Evolutionary conservation across 805 yeast genomes (phyloP).

Genomic region (Grigorovia jiainica): DNA sequence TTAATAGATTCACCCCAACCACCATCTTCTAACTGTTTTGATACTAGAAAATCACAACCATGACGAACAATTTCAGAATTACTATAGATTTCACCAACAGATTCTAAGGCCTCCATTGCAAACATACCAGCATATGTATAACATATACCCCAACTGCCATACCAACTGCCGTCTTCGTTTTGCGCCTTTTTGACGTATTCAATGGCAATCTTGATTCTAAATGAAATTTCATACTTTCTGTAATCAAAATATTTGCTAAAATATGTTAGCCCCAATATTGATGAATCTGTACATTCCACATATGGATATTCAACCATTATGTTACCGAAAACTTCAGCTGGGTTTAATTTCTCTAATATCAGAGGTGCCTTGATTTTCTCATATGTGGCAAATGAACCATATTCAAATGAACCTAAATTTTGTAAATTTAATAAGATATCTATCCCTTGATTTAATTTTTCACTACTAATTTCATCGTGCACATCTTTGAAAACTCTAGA

Average conservation of each 20-base stretch:
- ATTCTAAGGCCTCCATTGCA: slow-evolving; percentile 83
- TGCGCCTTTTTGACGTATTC: slow-evolving; percentile 63
- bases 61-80: slow-evolving; percentile 52
- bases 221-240: slow-evolving; percentile 50
- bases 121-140: slow-evolving; percentile 95
- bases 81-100: slow-evolving; percentile 53
- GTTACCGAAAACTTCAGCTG: slow-evolving; percentile 96
- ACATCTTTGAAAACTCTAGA: slow-evolving; percentile 42
- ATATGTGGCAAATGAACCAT: slow-evolving; percentile 88
- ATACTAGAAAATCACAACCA: slow-evolving; percentile 79
- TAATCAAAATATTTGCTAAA: slow-evolving; percentile 61
- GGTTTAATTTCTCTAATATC: slow-evolving; percentile 67
- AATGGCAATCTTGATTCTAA: slow-evolving; percentile 68
- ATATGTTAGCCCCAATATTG: slow-evolving; percentile 78
- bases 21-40: slow-evolving; percentile 76
- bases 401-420: slow-evolving; percentile 67
- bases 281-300: slow-evolving; percentile 95
- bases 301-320: slow-evolving; percentile 98
- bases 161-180: slow-evolving; percentile 85
- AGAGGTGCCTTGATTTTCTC: slow-evolving; percentile 80
- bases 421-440: slow-evolving; percentile 72
- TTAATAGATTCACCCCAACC: slow-evolving; percentile 98
- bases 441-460: slow-evolving; percentile 54
- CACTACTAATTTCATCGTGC: slow-evolving; percentile 43
- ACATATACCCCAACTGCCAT: slow-evolving; percentile 98